These are phyloP conservation scores for Venturia carpophila DNA, from an alignment of 2,329 filamentous ascomycete species.

Conservation along the genomic window DNA sequence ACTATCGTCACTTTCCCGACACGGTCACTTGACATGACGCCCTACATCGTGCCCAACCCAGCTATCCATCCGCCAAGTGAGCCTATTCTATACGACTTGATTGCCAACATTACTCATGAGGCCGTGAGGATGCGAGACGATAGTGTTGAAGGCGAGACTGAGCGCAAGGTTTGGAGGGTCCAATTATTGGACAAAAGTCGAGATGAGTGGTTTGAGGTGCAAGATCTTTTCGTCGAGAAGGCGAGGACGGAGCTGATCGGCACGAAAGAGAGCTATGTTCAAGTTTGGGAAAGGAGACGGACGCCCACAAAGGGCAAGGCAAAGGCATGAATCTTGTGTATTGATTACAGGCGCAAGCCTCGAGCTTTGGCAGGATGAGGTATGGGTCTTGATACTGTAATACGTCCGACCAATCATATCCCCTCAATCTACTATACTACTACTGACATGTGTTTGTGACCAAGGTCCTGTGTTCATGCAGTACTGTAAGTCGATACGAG, in stretches of 20 bases:
- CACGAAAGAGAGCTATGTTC: conserved; percentile 87
- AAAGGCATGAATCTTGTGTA: background rate
- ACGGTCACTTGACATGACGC: conserved; percentile 73
- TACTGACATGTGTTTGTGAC: background rate
- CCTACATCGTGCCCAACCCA: conserved; percentile 85
- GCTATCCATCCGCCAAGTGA: conserved; percentile 59
- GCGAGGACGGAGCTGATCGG: conserved; percentile 85
- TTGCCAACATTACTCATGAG: conserved; percentile 89
- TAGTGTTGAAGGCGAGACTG: conserved; percentile 77
- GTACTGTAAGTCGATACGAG: background rate
- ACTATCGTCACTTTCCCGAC: conserved; percentile 97
- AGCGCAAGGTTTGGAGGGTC: conserved; percentile 92
- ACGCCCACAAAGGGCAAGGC: conserved; percentile 34
- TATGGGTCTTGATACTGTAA: background rate
- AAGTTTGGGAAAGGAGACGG: conserved; percentile 87
- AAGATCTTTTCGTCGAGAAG: conserved; percentile 88
- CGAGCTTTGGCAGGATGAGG: background rate
- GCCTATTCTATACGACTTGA: conserved; percentile 89
- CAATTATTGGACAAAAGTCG: conserved; percentile 75
- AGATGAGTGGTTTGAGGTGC: conserved; percentile 85
- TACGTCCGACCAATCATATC: background rate
- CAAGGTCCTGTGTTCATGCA: background rate
- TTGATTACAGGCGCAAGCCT: background rate
- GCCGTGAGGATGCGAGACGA: conserved; percentile 70
- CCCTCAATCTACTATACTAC: too few relatives aligned